Conservation (phyloP, 805 yeast species). For the Babjeviella inositovora region DNA sequence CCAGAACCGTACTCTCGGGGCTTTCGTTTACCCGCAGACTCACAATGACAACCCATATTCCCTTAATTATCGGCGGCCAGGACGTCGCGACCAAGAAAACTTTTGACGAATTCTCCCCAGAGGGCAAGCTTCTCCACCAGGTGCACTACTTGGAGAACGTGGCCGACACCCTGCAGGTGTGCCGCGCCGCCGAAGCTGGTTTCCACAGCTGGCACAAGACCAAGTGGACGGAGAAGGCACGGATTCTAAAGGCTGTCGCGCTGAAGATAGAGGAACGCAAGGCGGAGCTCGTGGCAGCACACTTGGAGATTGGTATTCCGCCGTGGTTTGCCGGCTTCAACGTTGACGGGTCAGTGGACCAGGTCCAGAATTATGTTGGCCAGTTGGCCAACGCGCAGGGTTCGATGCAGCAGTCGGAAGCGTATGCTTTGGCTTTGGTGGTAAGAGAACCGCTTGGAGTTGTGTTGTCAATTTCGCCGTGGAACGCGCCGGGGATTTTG, state of each 20-base stretch:
- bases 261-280: conserved; percentile 5
- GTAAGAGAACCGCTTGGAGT: conserved; percentile 24
- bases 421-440: conserved; percentile 11
- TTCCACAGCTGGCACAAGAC: not conserved
- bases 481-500: conserved; percentile 30
- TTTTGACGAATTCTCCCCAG: not conserved
- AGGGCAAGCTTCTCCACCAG: not conserved
- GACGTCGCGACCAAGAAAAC: conserved; percentile 1
- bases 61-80: not conserved
- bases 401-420: no score
- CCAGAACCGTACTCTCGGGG: no score
- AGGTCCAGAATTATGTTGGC: conserved; percentile 11
- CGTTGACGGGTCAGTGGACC: conserved; percentile 10
- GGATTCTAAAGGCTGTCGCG: conserved; percentile 8
- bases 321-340: conserved; percentile 18
- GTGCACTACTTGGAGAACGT: no score
- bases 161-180: no score
- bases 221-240: conserved; percentile 4
- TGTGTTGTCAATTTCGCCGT: conserved; percentile 25
- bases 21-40: no score
- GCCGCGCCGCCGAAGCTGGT: not conserved
- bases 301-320: conserved; percentile 16
- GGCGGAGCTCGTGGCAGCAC: no score
- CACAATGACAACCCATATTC: not conserved
- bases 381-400: conserved; percentile 5